Percentiles rank a stretch among this genome's conserved stretches.
Evolutionary conservation across 352 stramenopile genomes (phyloP).

Genomic region (Phytophthora agathidicida): DNA sequence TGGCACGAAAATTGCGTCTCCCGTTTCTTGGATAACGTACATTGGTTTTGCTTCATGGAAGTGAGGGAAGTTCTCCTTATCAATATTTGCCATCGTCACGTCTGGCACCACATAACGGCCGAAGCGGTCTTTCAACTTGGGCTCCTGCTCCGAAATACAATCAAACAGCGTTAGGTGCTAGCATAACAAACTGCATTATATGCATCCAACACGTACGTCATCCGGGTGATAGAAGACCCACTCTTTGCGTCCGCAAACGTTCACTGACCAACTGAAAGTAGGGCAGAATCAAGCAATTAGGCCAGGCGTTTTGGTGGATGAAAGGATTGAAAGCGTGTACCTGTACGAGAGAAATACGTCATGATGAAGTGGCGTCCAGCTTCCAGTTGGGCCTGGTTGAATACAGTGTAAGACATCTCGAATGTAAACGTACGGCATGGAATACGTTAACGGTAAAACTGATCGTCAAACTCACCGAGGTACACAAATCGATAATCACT

Average conservation of each 20-base stretch:
- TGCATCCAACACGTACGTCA: conserved; percentile 48
- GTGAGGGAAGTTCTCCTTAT: conserved; percentile 61
- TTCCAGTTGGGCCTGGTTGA: conserved; percentile 77
- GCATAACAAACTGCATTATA: too few species aligned
- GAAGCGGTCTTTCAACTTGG: conserved; percentile 80
- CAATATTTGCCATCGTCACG: conserved; percentile 45
- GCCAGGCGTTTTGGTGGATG: background rate
- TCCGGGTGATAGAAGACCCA: conserved; percentile 92
- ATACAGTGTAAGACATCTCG: background rate
- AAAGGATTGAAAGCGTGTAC: conserved; percentile 25
- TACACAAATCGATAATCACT: conserved; percentile 98
- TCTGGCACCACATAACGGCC: conserved; percentile 63
- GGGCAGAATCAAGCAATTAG: too few species aligned
- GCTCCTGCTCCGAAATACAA: conserved; percentile 45
- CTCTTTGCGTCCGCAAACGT: conserved; percentile 94
- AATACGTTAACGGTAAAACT: background rate
- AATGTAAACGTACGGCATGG: background rate
- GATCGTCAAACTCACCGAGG: conserved; percentile 59
- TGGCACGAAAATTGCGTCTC: conserved; percentile 96
- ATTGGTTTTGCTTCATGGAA: conserved; percentile 52
- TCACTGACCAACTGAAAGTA: conserved; percentile 93
- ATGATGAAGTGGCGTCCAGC: conserved; percentile 93
- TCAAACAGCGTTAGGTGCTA: conserved; percentile 1
- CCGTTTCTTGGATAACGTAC: conserved; percentile 63
- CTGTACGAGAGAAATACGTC: conserved; percentile 97